Conservation (phyloP, 2,329 filamentous ascomycete species). For the Nemania sp. region DNA sequence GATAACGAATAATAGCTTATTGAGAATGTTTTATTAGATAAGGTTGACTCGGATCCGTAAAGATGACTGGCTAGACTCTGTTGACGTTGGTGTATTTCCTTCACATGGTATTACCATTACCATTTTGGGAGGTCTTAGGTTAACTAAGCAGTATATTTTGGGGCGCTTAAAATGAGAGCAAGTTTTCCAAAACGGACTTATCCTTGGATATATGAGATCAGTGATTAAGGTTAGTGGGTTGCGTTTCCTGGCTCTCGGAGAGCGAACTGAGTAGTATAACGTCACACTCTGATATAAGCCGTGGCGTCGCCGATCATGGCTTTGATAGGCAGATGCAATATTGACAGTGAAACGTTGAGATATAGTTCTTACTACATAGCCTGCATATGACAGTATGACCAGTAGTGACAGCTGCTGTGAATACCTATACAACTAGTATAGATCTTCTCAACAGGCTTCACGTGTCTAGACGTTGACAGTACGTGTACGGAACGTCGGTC, state of each 20-base stretch:
- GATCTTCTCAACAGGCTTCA: background rate
- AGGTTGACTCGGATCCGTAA: no score
- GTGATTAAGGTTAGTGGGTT: background rate
- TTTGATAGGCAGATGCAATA: background rate
- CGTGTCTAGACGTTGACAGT: background rate
- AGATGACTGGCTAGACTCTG: no score
- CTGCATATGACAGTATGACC: background rate
- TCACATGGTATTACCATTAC: background rate
- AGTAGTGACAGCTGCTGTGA: background rate
- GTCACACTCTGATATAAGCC: conserved; percentile 1
- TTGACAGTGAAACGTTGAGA: background rate
- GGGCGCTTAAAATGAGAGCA: background rate
- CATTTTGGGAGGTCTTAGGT: background rate
- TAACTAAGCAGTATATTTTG: background rate
- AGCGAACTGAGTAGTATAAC: conserved; percentile 13
- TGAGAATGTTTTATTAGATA: no score
- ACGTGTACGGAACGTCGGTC: no score
- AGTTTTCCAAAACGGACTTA: background rate
- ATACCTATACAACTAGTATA: background rate
- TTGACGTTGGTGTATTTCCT: background rate
- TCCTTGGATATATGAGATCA: background rate
- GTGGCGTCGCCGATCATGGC: background rate
- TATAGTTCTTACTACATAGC: background rate
- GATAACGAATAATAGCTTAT: no score
- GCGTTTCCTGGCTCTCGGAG: conserved; percentile 13